Base-by-base conservation (phyloP, 495 filamentous ascomycete species). In the Talaromyces trachyspermus region DNA sequence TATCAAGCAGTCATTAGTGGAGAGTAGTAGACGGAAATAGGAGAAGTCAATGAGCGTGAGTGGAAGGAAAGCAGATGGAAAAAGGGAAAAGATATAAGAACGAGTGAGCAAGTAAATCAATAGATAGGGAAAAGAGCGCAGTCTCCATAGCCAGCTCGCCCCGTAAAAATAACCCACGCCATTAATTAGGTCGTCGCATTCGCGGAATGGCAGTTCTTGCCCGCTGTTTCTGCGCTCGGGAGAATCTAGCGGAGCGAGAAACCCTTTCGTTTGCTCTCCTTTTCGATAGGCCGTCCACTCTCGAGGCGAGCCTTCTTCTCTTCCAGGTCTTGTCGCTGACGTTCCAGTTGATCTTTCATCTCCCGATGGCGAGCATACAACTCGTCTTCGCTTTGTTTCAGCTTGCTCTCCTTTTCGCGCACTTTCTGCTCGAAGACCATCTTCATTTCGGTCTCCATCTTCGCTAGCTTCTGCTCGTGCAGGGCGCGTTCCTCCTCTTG, bases 371-470 rank as follows among this genome's bases (percentile, higher is more conserved):
- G 84, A 47, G 94, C 89, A 59, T 97, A 96, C 51, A 98, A 71
- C 76, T 98, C 92, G 69, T 97, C 92, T 70, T 98, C 92, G 78
- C 88, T 95, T 75, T 96, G 90, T 68, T 89, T 92, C 66, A 98
- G 77, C 72, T 98, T 98, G 80, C 88, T 95, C 70, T 98, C 92
- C 79, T 98, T 98, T 71, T 98, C 92, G 49, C 87, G 80, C 17
- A 98, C 92, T 85, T 98, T 98, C 67, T 97, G 94, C 66, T 98
- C 92, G 89, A 98, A 98, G 60, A 98, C 92, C 92, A 97, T 96
- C 88, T 97, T 97, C 92, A 98, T 98, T 68, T 98, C 92, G 59
- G 86, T 79, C 68, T 98, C 92, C 92, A 98, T 98, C 88, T 98
- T 98, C 57, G 88, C 85, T 53, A 98, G 85, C 76, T 98, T 98